phyloP scores from a whole-genome alignment of 129 eudicot genomes.

The Ambrosia trifida region DNA sequence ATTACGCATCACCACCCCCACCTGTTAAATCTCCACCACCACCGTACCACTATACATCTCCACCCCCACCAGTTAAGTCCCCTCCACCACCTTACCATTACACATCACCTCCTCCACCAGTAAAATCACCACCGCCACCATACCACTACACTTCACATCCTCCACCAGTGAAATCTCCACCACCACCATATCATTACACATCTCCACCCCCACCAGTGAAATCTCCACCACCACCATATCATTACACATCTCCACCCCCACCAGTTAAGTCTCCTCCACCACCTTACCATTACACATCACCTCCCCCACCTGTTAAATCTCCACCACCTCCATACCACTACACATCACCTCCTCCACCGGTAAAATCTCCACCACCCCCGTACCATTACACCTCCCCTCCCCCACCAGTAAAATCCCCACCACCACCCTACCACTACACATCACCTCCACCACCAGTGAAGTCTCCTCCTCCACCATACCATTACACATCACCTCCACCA shows the following conservation, averaged over 20 bases:
- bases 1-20: constrained; percentile 29
- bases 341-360: constrained; percentile 29
- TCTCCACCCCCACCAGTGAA: constrained; percentile 15
- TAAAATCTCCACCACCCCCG: constrained; percentile 30
- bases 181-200: constrained; percentile 24
- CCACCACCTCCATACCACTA: constrained; percentile 40
- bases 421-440: constrained; percentile 26
- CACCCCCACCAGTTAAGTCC: constrained; percentile 30
- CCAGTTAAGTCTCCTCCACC: constrained; percentile 20
- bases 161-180: constrained; percentile 3
- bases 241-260: constrained; percentile 27
- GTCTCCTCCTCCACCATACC: constrained; percentile 34
- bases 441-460: constrained; percentile 32
- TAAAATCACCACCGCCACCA: constrained; percentile 21
- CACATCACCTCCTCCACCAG: constrained; percentile 33
- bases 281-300: constrained; percentile 28
- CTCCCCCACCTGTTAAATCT: constrained; percentile 24
- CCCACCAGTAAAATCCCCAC: constrained; percentile 17
- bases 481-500: constrained; percentile 34
- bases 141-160: constrained; percentile 30
- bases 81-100: constrained; percentile 35
- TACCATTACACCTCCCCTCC: constrained; percentile 37
- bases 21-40: constrained; percentile 34
- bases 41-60: constrained; percentile 28
- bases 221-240: constrained; percentile 29